phyloP scores from a whole-genome alignment of 495 filamentous ascomycete genomes.

The Thermothielavioides terrestris region DNA sequence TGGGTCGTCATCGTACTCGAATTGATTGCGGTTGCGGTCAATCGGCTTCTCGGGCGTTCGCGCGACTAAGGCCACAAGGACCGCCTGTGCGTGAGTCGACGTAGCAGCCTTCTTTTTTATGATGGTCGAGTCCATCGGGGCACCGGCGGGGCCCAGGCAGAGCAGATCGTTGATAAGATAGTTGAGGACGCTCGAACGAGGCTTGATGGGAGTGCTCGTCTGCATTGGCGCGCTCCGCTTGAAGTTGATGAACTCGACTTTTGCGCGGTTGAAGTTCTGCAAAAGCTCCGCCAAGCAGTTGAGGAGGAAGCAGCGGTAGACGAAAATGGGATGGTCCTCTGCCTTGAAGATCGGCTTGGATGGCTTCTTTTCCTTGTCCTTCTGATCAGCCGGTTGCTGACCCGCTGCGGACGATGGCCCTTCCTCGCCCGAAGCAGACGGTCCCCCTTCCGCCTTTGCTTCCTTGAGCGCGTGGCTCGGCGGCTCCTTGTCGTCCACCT shows the following conservation, averaged over 20 bases:
- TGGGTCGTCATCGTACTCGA: constrained; percentile 69
- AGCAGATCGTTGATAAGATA: constrained; percentile 85
- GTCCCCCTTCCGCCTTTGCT: constrained; percentile 25
- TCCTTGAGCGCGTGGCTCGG: constrained; percentile 42
- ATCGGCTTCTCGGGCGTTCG: constrained; percentile 72
- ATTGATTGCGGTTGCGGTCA: constrained; percentile 36
- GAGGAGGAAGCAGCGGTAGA: constrained; percentile 91
- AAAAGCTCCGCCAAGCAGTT: constrained; percentile 89
- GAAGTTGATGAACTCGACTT: constrained; percentile 98
- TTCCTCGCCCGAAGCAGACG: constrained; percentile 13
- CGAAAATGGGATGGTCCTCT: constrained; percentile 89
- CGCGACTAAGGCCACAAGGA: constrained; percentile 76
- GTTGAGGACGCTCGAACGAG: constrained; percentile 83
- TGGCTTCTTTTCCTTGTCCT: constrained; percentile 51
- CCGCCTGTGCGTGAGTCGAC: constrained; percentile 72
- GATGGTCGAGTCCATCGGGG: constrained; percentile 58
- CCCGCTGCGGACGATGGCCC: constrained; percentile 15
- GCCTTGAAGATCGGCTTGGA: constrained; percentile 78
- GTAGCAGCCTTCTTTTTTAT: constrained; percentile 79
- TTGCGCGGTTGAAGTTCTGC: constrained; percentile 86
- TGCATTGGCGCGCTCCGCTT: constrained; percentile 74
- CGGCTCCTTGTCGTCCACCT: constrained; percentile 74
- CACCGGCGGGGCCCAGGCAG: constrained; percentile 62
- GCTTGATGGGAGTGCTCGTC: constrained; percentile 83
- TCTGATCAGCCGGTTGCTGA: constrained; percentile 22